phyloP scores from a whole-genome alignment of 2,329 filamentous ascomycete genomes.

The Microdochium trichocladiopsis region DNA sequence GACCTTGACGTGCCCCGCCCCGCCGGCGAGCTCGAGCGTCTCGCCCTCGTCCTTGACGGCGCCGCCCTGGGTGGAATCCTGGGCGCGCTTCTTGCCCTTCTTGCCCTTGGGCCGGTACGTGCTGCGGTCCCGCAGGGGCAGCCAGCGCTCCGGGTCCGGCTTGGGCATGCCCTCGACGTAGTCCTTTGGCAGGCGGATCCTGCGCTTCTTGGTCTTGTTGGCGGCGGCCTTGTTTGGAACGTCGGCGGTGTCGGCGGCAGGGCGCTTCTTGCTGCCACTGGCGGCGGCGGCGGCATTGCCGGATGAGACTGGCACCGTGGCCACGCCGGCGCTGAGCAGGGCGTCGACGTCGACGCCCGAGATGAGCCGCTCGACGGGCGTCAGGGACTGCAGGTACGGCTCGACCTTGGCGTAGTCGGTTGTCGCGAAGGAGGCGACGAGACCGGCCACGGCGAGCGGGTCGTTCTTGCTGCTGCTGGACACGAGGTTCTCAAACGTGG shows the following conservation, averaged over 20 bases:
- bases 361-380: slow-evolving; percentile 55
- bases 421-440: slow-evolving; percentile 75
- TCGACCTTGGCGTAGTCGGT: slow-evolving; percentile 49
- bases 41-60: slow-evolving; percentile 62
- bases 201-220: slow-evolving; percentile 39
- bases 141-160: slow-evolving; percentile 86
- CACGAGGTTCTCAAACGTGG: slow-evolving; percentile 72
- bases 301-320: slow-evolving; percentile 32
- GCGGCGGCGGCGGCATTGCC: slow-evolving; percentile 22
- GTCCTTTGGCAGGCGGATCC: slow-evolving; percentile 56
- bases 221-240: slow-evolving; percentile 20
- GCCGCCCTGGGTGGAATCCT: slow-evolving; percentile 79
- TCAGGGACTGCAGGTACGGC: slow-evolving; percentile 48
- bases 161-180: slow-evolving; percentile 74
- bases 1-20: slow-evolving; percentile 55
- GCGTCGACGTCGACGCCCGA: slow-evolving; percentile 51
- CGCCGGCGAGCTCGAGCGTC: slow-evolving; percentile 56
- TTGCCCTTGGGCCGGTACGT: slow-evolving; percentile 85
- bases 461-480: slow-evolving; percentile 55
- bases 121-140: slow-evolving; percentile 82
- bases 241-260: slow-evolving; percentile 22
- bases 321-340: slow-evolving; percentile 62
- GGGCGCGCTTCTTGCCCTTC: slow-evolving; percentile 80
- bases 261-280: slow-evolving; percentile 35
- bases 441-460: slow-evolving; percentile 66